Conservation (phyloP, 2,329 filamentous ascomycete genomes). For the Paracamarosporium sp. region DNA sequence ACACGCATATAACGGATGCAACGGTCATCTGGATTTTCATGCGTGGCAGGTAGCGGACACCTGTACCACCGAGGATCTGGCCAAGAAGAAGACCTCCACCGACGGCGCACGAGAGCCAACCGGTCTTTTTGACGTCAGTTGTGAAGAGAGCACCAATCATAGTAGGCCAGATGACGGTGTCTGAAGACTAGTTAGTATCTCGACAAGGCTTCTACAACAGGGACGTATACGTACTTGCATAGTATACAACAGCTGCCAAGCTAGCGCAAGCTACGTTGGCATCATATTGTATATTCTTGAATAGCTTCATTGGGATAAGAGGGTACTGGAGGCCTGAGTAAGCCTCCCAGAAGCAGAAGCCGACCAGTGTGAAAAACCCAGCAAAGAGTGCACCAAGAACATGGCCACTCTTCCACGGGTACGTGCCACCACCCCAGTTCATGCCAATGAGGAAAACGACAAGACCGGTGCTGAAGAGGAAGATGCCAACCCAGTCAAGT, state of each 20-base stretch:
- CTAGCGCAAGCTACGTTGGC: conserved; percentile 1
- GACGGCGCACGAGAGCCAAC: conserved; percentile 36
- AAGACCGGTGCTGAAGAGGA: conserved; percentile 55
- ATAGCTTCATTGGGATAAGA: conserved; percentile 32
- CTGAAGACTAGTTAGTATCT: conserved; percentile 18
- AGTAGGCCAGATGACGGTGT: conserved; percentile 39
- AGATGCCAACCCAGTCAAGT: conserved; percentile 57
- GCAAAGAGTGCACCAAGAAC: conserved; percentile 44
- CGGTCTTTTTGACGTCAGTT: conserved; percentile 29
- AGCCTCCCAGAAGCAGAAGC: conserved; percentile 40
- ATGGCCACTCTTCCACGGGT: conserved; percentile 43
- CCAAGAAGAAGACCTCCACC: conserved; percentile 37
- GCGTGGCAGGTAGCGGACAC: conserved; percentile 28
- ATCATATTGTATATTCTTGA: conserved; percentile 4
- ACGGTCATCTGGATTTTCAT: conserved; percentile 30
- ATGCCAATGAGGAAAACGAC: conserved; percentile 56
- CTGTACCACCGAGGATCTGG: conserved; percentile 34
- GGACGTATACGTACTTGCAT: conserved; percentile 23
- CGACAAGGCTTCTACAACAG: conserved; percentile 18
- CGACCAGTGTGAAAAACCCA: conserved; percentile 39
- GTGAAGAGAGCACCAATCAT: conserved; percentile 33
- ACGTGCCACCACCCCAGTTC: conserved; percentile 49
- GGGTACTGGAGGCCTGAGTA: conserved; percentile 39
- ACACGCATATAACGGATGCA: conserved; percentile 21
- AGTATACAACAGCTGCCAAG: background rate